These are phyloP conservation scores for Rhynchosporium secalis DNA, from an alignment of 2,329 filamentous ascomycete species.

Conservation along the genomic window DNA sequence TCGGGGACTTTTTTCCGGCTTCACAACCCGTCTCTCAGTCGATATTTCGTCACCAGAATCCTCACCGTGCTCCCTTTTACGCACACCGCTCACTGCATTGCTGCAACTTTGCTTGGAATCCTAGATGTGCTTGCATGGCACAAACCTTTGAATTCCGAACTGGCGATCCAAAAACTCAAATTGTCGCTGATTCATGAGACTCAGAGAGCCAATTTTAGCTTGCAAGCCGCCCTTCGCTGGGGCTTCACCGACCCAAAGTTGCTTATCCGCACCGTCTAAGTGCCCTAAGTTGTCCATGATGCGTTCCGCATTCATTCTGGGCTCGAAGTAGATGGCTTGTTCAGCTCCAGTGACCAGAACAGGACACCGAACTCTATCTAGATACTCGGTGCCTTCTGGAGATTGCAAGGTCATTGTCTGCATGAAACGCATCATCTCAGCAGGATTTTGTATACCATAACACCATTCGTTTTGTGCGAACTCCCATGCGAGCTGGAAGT, in stretches of 20 bases:
- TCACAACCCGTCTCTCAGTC: neutral
- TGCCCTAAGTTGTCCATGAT: constrained; percentile 23
- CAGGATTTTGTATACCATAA: constrained; percentile 24
- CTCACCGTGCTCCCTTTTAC: neutral
- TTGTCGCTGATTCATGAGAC: constrained; percentile 19
- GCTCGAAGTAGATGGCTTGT: constrained; percentile 25
- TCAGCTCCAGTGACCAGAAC: constrained; percentile 34
- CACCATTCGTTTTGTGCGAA: constrained; percentile 27
- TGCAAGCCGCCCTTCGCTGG: constrained; percentile 33
- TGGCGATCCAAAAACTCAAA: constrained; percentile 23
- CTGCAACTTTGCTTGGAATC: neutral
- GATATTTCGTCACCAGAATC: neutral
- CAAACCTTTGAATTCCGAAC: constrained; percentile 18
- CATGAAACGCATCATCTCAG: constrained; percentile 29
- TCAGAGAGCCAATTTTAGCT: constrained; percentile 31
- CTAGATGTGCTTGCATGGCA: constrained; percentile 22
- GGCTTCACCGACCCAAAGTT: constrained; percentile 31
- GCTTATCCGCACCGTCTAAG: constrained; percentile 28
- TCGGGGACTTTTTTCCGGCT: constrained; percentile 1
- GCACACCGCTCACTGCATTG: no score
- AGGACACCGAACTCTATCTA: constrained; percentile 30
- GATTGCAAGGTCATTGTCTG: constrained; percentile 20
- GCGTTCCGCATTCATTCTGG: constrained; percentile 22
- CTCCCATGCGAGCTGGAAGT: constrained; percentile 37
- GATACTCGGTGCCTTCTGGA: constrained; percentile 22